Evolutionary conservation across 2,329 filamentous ascomycete genomes (phyloP), one percentile per base, ranked within the genome.

Genomic region (Colletotrichum karsti): DNA sequence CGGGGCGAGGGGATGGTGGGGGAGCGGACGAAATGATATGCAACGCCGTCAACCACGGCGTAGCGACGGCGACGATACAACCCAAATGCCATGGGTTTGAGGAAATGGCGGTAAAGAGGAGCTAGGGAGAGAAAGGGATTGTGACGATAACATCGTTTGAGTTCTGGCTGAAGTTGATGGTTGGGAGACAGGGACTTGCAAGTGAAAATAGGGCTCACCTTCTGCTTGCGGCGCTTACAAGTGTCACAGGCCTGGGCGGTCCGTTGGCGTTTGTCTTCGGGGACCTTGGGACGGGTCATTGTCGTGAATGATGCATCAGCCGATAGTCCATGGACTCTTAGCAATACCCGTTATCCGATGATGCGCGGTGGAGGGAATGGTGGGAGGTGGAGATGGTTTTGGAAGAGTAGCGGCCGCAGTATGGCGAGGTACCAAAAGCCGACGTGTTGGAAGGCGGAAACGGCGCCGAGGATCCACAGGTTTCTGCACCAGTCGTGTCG

Each of bases 161-260:
- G 30, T 48, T 58, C 42, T 41, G 55, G 55, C 22, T 41, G 13
- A 55, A 20, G 48, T 39, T 55, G 48, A 24, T 55, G 51, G 24
- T n/a, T 20, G 37, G 35, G 39, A 39, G 18, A 48, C 28, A 41
- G 48, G 22, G 50, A 53, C 24, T 41, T 30, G 44, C 41, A 26
- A 37, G 30, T 56, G 39, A 53, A 46, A 44, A n/a, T 28, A 39
- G 22, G 30, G 73, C 85, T 82, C 74, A 89, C 90, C 83, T 91
- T 92, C 79, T 91, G 89, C 77, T 92, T 92, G 69, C 89, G 85
- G 67, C 85, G 83, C 78, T 90, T 91, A 80, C 90, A 92, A 70
- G 82, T 87, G 70, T 90, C 87, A 76, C 90, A 92, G 42, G 90
- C 90, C 72, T 88, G 86, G 26, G 87, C 87, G 57, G 86, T 91